Base-by-base conservation (phyloP, 805 yeast genomes). In the Kregervanrija delftensis region DNA sequence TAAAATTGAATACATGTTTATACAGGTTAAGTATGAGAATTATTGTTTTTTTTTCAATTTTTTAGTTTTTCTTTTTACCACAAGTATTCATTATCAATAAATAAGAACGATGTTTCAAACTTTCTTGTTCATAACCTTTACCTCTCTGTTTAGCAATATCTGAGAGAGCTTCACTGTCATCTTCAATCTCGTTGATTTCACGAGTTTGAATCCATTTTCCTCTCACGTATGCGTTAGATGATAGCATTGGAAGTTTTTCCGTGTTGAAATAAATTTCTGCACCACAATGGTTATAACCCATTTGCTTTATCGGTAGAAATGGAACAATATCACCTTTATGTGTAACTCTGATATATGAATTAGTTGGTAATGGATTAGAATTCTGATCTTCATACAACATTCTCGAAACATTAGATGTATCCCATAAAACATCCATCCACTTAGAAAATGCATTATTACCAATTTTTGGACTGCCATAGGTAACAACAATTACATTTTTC, bases 381-480 rank as follows among this genome's bases (percentile, higher is more conserved):
- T 37, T 33, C 2, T 37, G 17, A 2, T 32, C 35, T 5, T 35
- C 35, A 9, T 11, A 35, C 13, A 22, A 51, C 28, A 4, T 10
- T 11, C 3, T 35, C 12, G 8, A 41, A 11, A 9, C 41, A 34
- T 1, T 11, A 11, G n/a, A 54, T 0, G 77, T 70, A 11, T 68
- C 56, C 51, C 79, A 81, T 5, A 73, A 39, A 0, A 51, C 43
- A 59, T 85, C 81, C 36, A 79, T 71, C 70, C 77, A 81, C 30
- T 61, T 55, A 30, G 73, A 68, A 58, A 81, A 69, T 2, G 60
- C 58, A 3, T 51, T 50, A 57, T 83, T 80, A 4, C 87, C 88
- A 33, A 84, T 65, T 51, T 76, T 76, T 0, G 91, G 87, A 11
- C 78, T 73, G 1, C 82, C 93, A 62, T 65, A 79, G 1, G 84